Evolutionary conservation across 2,329 filamentous ascomycete genomes (phyloP), one percentile per base, ranked within the genome.

Genomic region (Colletotrichum tanaceti): DNA sequence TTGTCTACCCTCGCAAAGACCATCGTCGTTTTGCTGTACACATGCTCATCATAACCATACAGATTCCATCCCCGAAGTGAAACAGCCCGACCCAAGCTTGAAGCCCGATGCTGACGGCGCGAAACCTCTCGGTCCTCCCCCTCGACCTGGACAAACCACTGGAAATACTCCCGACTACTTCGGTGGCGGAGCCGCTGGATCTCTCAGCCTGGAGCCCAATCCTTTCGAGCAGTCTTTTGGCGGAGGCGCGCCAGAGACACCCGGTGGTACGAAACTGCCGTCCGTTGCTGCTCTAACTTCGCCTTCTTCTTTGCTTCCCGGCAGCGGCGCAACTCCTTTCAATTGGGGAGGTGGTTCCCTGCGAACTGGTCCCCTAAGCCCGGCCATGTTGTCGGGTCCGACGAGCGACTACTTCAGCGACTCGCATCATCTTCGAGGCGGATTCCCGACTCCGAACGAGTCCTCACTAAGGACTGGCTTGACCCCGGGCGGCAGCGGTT

Each of bases 201-300:
- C 85, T 61, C 80, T 94, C 77, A 90, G 88, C 74, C 87, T 92
- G 78, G 96, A 98, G 83, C 94, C 94, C 69, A 98, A 99, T 80
- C 95, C 96, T 10, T 98, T 99, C 76, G 96, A 98, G 79, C 93
- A 96, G 80, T 98, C 95, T 7, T 99, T 99, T 78, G 90, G 87
- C 73, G 84, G 84, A 58, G 82, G 86, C 70, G 81, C 85, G 28
- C 87, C 89, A 73, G 93, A 97, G 78, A 97, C 95, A 39, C 94
- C 95, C 18, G 92, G 93, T 73, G 91, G 88, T 72, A 90, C 89
- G 68, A 91, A 97, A 75, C 85, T 99, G 71, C 96, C 96, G 58
- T 92, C 94, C 18, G 94, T 98, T 73, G 94, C 94, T 54, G 88
- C 94, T 71, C 87, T 99, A 74, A 97, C 96, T 28, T 98, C 96